Evolutionary conservation across 1,284 basidiomycete species (phyloP), one percentile per base, ranked within the genome.

Genomic region (Apiotrichum laibachii): DNA sequence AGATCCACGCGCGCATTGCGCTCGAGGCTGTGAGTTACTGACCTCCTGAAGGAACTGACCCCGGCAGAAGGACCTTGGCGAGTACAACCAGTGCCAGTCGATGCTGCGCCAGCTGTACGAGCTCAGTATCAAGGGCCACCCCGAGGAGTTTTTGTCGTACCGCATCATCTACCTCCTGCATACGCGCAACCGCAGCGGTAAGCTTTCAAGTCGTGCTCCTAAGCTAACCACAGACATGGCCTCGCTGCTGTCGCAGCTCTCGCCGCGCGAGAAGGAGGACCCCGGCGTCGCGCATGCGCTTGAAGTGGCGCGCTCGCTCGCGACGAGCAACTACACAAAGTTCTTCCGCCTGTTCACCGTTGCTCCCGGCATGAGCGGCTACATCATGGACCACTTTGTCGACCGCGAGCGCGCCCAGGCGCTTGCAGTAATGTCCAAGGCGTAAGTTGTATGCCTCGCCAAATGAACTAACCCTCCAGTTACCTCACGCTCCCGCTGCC

Each of bases 381-480:
- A 98, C 78, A 92, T 99, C 72, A 96, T 99, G 91, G 95, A 99
- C 78, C 93, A 98, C 77, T 97, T 99, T 76, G 88, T 97, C 67
- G 87, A 89, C 72, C 85, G 96, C 65, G 96, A 98, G 80, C 82
- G 96, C 57, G 84, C 90, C 57, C 86, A 87, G 61, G 93, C 93
- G 1, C 79, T 99, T 58, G 85, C 92, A 68, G 85, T 89, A 67
- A 93, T 99, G 81, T 85, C 91, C 42, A 94, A 89, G 84, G 88
- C 90, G 93, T 95, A 68, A 72, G 92, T 82, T 6, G 11, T 33
- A 5, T 5, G 21, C 8, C 37, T 15, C 39, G 40, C 35, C 43
- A 56, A 22, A 9, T 50, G 42, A 47, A 51, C 50, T 54, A 53
- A 46, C 76, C 11, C 37, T 35, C 11, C 77, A 96, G 93, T 67